Conservation (phyloP, 371 early-diverging fungal genomes). For the Parasitella parasitica region DNA sequence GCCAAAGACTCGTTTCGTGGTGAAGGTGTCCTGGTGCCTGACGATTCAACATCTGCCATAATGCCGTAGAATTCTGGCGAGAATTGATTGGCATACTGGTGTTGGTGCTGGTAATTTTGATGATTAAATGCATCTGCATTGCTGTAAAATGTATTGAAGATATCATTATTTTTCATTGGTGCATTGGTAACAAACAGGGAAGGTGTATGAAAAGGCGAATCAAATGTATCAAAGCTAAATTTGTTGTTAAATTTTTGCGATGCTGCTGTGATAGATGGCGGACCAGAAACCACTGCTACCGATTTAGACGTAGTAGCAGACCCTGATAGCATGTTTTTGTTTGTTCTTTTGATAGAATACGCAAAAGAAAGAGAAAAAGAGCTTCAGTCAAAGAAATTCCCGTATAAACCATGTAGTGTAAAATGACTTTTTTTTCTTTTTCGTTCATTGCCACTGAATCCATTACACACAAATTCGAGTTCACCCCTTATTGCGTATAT, state of each 20-base stretch:
- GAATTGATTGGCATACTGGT: background rate
- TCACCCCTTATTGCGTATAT: background rate
- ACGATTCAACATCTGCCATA: slow-evolving; percentile 26
- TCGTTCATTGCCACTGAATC: background rate
- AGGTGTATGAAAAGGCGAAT: slow-evolving; percentile 19
- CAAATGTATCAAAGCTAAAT: slow-evolving; percentile 3
- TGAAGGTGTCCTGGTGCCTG: slow-evolving; percentile 20
- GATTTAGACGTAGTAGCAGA: background rate
- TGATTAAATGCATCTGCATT: background rate
- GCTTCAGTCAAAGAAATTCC: background rate
- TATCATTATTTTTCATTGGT: background rate
- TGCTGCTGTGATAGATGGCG: background rate
- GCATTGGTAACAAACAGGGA: slow-evolving; percentile 11
- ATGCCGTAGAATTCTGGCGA: slow-evolving; percentile 9
- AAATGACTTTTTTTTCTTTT: background rate
- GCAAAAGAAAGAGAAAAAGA: background rate
- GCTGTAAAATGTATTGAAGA: slow-evolving; percentile 1
- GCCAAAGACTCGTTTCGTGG: slow-evolving; percentile 15
- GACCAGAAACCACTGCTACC: background rate
- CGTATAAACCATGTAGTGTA: slow-evolving; percentile 1
- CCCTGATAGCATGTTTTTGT: background rate
- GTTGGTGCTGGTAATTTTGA: background rate
- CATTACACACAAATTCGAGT: background rate
- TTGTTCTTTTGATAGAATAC: background rate
- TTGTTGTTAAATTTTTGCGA: background rate